Evolutionary conservation across 192 early-diverging fungal genomes (phyloP), one percentile per base, ranked within the genome.

Genomic region (Funneliformis mosseae): DNA sequence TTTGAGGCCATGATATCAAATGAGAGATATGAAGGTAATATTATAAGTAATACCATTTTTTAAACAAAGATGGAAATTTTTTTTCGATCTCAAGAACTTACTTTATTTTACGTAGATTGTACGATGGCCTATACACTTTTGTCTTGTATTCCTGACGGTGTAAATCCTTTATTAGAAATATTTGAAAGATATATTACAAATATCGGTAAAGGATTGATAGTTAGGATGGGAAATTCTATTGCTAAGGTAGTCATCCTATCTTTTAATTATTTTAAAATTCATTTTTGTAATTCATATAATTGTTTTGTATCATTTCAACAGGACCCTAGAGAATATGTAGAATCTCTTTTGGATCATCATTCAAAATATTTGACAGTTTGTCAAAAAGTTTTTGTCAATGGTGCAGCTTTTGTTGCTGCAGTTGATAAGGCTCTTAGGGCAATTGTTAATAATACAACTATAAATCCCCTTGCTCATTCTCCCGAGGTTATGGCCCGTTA

Each of bases 401-500:
- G 95, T 79, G 83, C 91, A 0, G 78, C 84, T 8, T 96, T 95
- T 83, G 87, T 90, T 2, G 94, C 92, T 1, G 91, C 95, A 23
- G 84, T 96, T 7, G 95, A 96, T 81, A 95, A 95, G 85, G 95
- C 93, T 0, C 94, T 94, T 81, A 88, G 94, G 67, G 84, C 85
- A 42, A 87, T 96, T 43, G 86, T 94, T 41, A 95, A 95, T 78
- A 87, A 92, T 61, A 78, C 84, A 16, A 81, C 84, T 2, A 84
- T 84, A 16, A 90, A 85, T 70, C 83, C 81, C 41, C 81, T 80
- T n/a, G 90, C 88, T 70, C 85, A 88, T 72, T 85, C 88, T 27
- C 90, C 95, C 0, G 96, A 97, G 81, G 84, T 95, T n/a, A 83
- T 97, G 41, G 94, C 95, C n/a, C 86, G 92, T 23, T 96, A 93